phyloP scores from a whole-genome alignment of 192 early-diverging fungal genomes.

The Coemansia sp. region DNA sequence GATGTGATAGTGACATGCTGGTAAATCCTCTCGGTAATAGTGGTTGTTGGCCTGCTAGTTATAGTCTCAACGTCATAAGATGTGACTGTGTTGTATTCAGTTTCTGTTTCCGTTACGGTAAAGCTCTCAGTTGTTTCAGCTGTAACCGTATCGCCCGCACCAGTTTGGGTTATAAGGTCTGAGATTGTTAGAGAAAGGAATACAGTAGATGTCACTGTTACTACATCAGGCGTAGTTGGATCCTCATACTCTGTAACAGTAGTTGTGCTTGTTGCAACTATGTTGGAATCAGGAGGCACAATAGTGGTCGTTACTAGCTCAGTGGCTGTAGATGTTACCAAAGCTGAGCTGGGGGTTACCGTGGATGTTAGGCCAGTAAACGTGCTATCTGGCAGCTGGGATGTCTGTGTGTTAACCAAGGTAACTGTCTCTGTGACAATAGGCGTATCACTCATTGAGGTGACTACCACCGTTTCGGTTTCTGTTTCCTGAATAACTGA shows the following conservation, averaged over 20 bases:
- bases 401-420: neutral
- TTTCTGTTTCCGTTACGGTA: neutral
- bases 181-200: constrained; percentile 6
- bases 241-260: constrained; percentile 10
- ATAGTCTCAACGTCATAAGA: constrained; percentile 9
- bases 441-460: neutral
- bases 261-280: neutral
- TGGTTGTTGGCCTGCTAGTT: constrained; percentile 12
- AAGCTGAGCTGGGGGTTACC: neutral
- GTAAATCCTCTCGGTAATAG: constrained; percentile 1
- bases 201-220: constrained; percentile 7
- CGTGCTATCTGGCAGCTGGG: neutral
- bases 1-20: constrained; percentile 2
- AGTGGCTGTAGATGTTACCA: constrained; percentile 7
- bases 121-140: neutral
- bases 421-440: constrained; percentile 10
- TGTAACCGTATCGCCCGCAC: neutral
- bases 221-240: neutral
- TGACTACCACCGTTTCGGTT: constrained; percentile 2
- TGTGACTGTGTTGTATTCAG: neutral
- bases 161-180: neutral
- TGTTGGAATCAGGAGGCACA: neutral
- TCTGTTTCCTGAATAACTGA: constrained; percentile 2
- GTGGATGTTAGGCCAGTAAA: neutral
- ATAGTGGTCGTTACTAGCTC: neutral